phyloP scores from a whole-genome alignment of 108 stramenopile species.

The Fistulifera pelliculosa region DNA sequence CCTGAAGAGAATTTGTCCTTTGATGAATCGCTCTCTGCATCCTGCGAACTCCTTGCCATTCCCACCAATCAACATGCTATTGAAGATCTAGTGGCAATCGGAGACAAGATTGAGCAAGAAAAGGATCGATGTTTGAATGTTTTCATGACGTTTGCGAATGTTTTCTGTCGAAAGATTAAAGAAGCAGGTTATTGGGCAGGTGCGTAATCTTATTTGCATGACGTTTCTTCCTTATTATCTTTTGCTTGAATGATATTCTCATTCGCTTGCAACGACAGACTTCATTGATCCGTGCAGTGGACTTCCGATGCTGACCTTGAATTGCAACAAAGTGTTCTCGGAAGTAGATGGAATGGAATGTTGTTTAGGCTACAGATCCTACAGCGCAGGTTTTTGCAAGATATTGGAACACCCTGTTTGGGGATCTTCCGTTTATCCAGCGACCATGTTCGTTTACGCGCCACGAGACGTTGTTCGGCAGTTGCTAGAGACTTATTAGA shows the following conservation, averaged over 20 bases:
- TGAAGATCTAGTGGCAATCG: constrained; percentile 76
- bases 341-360: constrained; percentile 94
- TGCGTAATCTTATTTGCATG: no score
- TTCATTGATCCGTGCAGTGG: constrained; percentile 98
- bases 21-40: background rate
- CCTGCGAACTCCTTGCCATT: constrained; percentile 54
- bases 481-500: no score
- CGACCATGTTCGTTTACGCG: constrained; percentile 85
- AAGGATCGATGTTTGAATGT: constrained; percentile 83
- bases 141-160: constrained; percentile 68
- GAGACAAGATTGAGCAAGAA: constrained; percentile 76
- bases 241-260: no score
- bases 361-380: constrained; percentile 77
- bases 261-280: constrained; percentile 36
- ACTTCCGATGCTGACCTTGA: constrained; percentile 79
- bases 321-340: constrained; percentile 72
- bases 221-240: no score
- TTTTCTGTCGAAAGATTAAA: constrained; percentile 46
- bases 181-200: constrained; percentile 52
- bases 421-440: constrained; percentile 94
- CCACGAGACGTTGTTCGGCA: constrained; percentile 35
- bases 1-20: constrained; percentile 42
- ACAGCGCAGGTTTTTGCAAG: constrained; percentile 95
- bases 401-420: constrained; percentile 92
- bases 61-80: constrained; percentile 80